Conservation (phyloP, 75 land plant genomes). For the Pinus albicaulis region DNA sequence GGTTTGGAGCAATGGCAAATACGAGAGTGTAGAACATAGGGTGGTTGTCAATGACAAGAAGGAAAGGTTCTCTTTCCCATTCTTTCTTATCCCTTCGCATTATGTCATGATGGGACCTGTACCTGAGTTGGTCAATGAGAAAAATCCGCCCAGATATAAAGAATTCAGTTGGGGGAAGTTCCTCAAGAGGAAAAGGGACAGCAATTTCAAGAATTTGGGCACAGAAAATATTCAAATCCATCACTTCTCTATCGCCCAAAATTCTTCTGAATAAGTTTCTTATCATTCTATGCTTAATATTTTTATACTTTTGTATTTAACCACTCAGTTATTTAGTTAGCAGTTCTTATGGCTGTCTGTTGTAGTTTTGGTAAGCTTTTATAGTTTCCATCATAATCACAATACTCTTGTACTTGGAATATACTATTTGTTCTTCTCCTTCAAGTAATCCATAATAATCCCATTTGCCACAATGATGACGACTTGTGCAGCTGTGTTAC, state of each 20-base stretch:
- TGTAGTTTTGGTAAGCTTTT: too few species aligned
- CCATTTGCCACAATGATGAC: too few species aligned
- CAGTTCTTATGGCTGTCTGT: too few species aligned
- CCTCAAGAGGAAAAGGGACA: conserved; percentile 38
- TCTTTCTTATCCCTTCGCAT: conserved; percentile 63
- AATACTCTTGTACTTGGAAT: too few species aligned
- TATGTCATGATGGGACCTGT: conserved; percentile 44
- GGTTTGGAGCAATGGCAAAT: conserved; percentile 86
- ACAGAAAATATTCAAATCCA: conserved; percentile 64
- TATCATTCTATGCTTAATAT: too few species aligned
- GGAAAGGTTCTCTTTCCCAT: conserved; percentile 60
- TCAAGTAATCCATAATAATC: too few species aligned
- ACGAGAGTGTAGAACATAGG: conserved; percentile 19
- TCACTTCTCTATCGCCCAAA: conserved; percentile 31
- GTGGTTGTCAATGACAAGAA: conserved; percentile 49
- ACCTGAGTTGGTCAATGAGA: conserved; percentile 33
- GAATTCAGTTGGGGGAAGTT: conserved; percentile 67
- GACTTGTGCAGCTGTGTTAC: too few species aligned
- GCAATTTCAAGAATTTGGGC: conserved; percentile 70
- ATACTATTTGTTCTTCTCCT: too few species aligned
- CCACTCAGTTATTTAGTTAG: too few species aligned
- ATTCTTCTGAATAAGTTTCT: too few species aligned
- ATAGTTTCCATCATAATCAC: too few species aligned
- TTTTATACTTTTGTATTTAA: too few species aligned
- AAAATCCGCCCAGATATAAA: conserved; percentile 59